Evolutionary conservation across 2,329 filamentous ascomycete genomes (phyloP).

Genomic region (Trichoderma sp.): DNA sequence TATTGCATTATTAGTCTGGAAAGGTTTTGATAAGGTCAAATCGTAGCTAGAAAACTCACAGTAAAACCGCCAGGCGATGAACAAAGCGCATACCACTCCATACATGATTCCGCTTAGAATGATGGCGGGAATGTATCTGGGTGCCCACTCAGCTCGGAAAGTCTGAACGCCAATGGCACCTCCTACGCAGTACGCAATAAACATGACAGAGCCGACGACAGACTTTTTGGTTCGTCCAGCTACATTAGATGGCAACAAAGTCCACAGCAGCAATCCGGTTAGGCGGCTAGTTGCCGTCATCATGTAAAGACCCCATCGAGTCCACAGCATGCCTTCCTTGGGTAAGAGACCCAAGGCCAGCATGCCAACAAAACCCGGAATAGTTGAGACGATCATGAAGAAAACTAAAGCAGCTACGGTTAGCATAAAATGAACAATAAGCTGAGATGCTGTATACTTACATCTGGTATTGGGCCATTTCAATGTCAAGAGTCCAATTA

Average conservation of each 20-base stretch:
- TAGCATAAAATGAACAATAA: background rate
- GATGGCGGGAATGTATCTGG: background rate
- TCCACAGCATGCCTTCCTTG: background rate
- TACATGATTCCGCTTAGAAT: background rate
- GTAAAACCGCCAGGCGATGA: background rate
- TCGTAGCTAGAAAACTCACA: background rate
- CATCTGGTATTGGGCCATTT: background rate
- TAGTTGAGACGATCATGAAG: background rate
- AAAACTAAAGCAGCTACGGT: background rate
- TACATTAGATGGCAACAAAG: background rate
- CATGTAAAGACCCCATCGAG: conserved; percentile 1
- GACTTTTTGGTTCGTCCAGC: background rate
- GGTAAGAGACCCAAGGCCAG: background rate
- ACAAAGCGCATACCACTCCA: background rate
- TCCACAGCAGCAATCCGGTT: background rate
- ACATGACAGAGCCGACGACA: background rate
- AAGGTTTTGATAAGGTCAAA: background rate
- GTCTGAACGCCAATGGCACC: background rate
- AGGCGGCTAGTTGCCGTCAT: background rate
- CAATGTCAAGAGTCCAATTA: background rate
- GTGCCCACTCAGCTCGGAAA: conserved; percentile 3
- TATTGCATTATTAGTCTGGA: background rate
- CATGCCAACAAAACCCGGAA: background rate
- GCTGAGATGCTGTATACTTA: background rate
- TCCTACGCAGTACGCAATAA: conserved; percentile 4